Base-by-base conservation (phyloP, 371 early-diverging fungal species). In the Mucor lusitanicus region DNA sequence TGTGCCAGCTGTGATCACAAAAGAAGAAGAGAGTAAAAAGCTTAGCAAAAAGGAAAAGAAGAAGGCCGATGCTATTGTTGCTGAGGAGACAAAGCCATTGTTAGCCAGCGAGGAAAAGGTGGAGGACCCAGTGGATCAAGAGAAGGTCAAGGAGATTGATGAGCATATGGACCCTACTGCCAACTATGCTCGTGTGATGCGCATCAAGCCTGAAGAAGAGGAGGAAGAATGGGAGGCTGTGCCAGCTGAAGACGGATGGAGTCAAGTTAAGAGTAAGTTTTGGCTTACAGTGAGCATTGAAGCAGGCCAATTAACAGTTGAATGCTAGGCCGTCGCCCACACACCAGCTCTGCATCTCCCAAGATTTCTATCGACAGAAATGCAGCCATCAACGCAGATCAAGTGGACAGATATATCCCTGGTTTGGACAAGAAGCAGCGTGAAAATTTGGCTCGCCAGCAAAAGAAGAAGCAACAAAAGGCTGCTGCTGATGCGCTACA, bases 371-470 rank as follows among this genome's bases (percentile, higher is more conserved):
- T 69, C n/a, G 61, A 60, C 19, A 53, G 44, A 17, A 64, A 64
- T 30, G 64, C 61, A 3, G 57, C 60, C 6, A 48, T 56, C 8
- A 32, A 54, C 32, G 39, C 40, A 17, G 59, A 27, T 12, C 55
- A 55, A 32, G 42, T 28, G 0, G 6, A 15, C 11, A 35, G 53
- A 28, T 55, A 61, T 19, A 67, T 58, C n/a, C 69, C 63, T 37
- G 59, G 76, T 25, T 59, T 84, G 48, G 83, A 83, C 59, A 88
- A 83, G 60, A 85, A 82, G 53, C 88, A 88, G 57, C 77, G 85
- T 19, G 84, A 86, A 70, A 85, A 83, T 59, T 66, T 68, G 59
- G 69, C 77, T 3, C 72, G 76, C 63, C 33, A 61, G n/a, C 78
- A 78, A 21, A 83, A 77, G 48, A 65, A 71, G 50, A 85, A 85